A percentile compares a stretch with the other conserved stretches of the same genome.
Conservation (phyloP, 208 protist genomes). For the Acanthamoeba healyi region DNA sequence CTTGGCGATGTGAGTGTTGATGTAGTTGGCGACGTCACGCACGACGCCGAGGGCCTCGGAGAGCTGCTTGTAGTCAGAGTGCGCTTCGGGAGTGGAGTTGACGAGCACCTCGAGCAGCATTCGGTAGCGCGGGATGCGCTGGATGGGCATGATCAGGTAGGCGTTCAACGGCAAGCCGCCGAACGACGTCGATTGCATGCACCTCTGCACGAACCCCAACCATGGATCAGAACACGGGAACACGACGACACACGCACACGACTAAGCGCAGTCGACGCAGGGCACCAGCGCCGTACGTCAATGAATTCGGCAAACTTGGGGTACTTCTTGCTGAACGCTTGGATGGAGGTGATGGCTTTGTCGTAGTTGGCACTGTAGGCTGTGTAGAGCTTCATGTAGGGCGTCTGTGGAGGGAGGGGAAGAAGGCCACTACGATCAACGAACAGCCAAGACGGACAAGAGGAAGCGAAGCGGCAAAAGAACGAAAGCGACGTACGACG, state of each 20-base stretch:
- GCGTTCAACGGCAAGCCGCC: not conserved
- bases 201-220: not conserved
- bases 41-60: not conserved
- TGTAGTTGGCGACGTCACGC: conserved; percentile 20
- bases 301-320: not conserved
- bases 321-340: conserved; percentile 13
- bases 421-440: not conserved
- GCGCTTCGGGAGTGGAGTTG: not conserved
- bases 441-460: not conserved
- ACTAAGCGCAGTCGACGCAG: not conserved
- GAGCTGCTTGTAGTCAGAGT: conserved; percentile 35
- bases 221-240: not conserved
- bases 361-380: conserved; percentile 37
- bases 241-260: too few species aligned
- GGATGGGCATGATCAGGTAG: conserved; percentile 53
- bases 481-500: conserved; percentile 4
- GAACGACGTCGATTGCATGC: conserved; percentile 1
- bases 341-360: not conserved
- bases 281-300: not conserved
- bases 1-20: conserved; percentile 30
- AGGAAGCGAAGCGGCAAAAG: not conserved
- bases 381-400: conserved; percentile 51
- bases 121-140: conserved; percentile 25
- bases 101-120: conserved; percentile 48
- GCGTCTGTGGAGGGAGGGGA: not conserved